Conservation (phyloP, 2,329 filamentous ascomycete genomes). For the Venturia nashicola region DNA sequence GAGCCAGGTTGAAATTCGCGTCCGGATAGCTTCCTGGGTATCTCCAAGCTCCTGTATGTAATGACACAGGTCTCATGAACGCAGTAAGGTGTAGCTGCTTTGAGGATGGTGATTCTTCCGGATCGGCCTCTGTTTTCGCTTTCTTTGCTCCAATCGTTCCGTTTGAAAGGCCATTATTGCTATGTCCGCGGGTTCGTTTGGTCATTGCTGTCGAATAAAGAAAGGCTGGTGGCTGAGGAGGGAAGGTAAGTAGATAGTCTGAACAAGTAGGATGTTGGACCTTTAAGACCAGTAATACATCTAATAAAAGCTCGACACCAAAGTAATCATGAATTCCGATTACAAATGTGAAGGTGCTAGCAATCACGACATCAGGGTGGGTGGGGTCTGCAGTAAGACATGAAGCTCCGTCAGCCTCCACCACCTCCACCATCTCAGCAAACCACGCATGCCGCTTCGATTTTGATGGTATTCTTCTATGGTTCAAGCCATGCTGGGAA, state of each 20-base stretch:
- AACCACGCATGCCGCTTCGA: not conserved
- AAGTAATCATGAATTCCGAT: not conserved
- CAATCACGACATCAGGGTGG: not conserved
- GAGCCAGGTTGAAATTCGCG: conserved; percentile 45
- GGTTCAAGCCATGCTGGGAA: not conserved
- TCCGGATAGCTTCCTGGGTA: conserved; percentile 43
- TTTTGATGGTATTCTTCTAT: not conserved
- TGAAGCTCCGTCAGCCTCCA: not conserved
- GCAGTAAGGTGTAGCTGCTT: conserved; percentile 41
- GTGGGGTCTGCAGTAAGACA: not conserved
- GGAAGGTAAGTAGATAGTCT: not conserved
- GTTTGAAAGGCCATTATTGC: not conserved
- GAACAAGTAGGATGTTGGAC: not conserved
- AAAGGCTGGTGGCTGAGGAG: not conserved
- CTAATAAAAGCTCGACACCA: not conserved
- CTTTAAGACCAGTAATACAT: not conserved
- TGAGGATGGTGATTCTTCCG: not conserved
- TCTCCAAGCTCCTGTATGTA: conserved; percentile 45
- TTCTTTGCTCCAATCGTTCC: not conserved
- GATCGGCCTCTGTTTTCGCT: not conserved
- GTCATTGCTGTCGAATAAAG: not conserved
- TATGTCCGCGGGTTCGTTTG: not conserved
- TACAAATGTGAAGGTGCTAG: not conserved
- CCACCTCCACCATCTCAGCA: too few species aligned
- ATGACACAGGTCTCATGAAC: conserved; percentile 45